A percentile compares a stretch with the other conserved stretches of the same genome.
Evolutionary conservation across 176 grass and related monocot genomes (phyloP).

Genomic region (Rhipidocladum racemiflorum): DNA sequence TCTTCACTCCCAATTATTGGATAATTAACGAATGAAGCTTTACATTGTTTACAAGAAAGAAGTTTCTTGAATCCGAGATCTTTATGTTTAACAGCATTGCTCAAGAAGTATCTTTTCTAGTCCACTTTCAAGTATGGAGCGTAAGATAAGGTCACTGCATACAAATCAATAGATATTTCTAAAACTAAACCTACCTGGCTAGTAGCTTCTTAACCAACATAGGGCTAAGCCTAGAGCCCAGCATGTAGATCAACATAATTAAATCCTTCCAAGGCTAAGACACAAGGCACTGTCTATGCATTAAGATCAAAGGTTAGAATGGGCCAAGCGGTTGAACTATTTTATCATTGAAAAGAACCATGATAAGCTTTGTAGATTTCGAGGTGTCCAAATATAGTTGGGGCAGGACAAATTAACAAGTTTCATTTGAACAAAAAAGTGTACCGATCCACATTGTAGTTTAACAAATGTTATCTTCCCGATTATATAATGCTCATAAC

Average conservation of each 20-base stretch:
- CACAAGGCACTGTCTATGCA: not conserved
- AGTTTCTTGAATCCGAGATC: not conserved
- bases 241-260: not conserved
- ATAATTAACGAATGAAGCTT: not conserved
- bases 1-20: not conserved
- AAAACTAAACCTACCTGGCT: not conserved
- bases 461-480: not conserved
- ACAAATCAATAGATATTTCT: constrained; percentile 11
- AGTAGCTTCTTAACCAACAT: not conserved
- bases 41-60: not conserved
- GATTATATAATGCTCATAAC: not conserved
- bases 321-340: not conserved
- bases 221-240: not conserved
- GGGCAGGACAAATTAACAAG: not conserved
- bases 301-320: not conserved
- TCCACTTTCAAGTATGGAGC: not conserved
- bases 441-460: not conserved
- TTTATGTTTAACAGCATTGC: not conserved
- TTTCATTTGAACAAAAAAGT: not conserved
- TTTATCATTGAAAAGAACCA: not conserved
- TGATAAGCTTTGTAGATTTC: not conserved
- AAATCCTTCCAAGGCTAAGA: not conserved
- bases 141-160: constrained; percentile 4
- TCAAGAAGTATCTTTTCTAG: not conserved
- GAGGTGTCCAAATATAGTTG: not conserved